These are phyloP conservation scores for Kwoniella heveanensis DNA, from an alignment of 768 basidiomycete genomes.

Conservation along the genomic window DNA sequence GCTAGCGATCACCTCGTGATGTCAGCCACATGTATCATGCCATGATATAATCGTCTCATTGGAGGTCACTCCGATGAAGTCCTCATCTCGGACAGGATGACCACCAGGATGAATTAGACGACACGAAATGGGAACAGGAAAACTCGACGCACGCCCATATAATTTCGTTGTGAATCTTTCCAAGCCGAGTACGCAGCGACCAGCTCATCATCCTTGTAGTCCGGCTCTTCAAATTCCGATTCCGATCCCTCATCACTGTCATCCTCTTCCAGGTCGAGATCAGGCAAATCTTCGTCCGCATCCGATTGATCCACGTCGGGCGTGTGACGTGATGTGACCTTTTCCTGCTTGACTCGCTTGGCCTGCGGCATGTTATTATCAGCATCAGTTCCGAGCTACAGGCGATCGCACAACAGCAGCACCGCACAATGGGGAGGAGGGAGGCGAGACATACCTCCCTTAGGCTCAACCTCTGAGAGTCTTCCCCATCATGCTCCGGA, in stretches of 20 bases:
- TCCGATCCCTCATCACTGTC: slow-evolving; percentile 61
- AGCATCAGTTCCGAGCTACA: no score
- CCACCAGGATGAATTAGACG: no score
- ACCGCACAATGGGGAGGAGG: no score
- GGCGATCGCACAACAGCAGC: no score
- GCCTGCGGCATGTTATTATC: slow-evolving; percentile 2
- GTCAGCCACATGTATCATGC: no score
- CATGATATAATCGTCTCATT: no score
- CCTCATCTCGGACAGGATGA: no score
- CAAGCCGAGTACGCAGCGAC: slow-evolving; percentile 21
- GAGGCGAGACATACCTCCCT: slow-evolving; percentile 16
- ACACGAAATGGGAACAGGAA: no score
- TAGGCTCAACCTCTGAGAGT: neutral
- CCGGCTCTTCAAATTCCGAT: slow-evolving; percentile 9
- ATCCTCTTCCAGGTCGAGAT: slow-evolving; percentile 63
- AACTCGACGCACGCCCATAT: slow-evolving; percentile 23
- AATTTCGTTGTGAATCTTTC: slow-evolving; percentile 8
- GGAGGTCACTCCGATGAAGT: no score
- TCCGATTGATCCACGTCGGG: neutral
- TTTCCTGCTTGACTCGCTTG: neutral
- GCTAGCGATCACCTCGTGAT: no score
- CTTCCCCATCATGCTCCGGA: slow-evolving; percentile 18
- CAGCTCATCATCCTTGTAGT: slow-evolving; percentile 17
- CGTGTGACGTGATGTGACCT: neutral
- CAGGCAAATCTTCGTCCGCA: neutral